Evolutionary conservation across 345 rosid genomes (phyloP), one percentile per base, ranked within the genome.

Genomic region (Aquilaria malaccensis): DNA sequence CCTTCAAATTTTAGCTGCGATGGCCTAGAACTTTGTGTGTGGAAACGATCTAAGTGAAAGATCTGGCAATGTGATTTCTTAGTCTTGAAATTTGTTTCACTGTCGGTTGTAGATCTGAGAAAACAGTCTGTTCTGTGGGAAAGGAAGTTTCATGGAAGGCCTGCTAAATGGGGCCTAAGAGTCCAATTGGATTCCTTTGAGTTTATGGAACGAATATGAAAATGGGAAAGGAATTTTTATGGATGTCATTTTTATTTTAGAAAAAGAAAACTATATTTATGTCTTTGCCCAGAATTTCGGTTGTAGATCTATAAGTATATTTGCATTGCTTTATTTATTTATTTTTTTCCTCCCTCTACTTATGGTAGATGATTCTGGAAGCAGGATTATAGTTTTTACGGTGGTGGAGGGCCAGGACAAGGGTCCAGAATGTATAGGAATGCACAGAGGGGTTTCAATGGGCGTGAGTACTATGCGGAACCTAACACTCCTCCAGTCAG

Each of bases 371-470:
- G 62, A 47, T 9, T 33, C 41, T 62, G 70, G 11, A 22, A 59
- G 52, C 83, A 94, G 97, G 99, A 94, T 69, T 94, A 81, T 67
- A 83, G 83, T 69, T 86, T 85, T 71, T 84, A 76, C 66, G 85
- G 78, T 2, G 87, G 77, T 45, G 84, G 81, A 22, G 89, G 89
- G 11, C 85, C 83, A 45, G 92, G 81, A 47, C 91, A 83, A 72
- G 96, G 78, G 60, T 50, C 78, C 9, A 79, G 89, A 77, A 79
- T 75, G 66, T 84, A 79, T 47, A 78, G 80, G 56, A 83, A 80
- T 76, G 73, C 70, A 12, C 96, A 84, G 64, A 89, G 85, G 85
- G 77, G 83, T 30, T 83, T 75, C 74, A 73, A 64, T 71, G 91
- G 85, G 45, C 80, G 75, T 61, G 96, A 90, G 50, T 83, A 80